Evolutionary conservation across 345 rosid genomes (phyloP).

Genomic region (Salix suchowensis): DNA sequence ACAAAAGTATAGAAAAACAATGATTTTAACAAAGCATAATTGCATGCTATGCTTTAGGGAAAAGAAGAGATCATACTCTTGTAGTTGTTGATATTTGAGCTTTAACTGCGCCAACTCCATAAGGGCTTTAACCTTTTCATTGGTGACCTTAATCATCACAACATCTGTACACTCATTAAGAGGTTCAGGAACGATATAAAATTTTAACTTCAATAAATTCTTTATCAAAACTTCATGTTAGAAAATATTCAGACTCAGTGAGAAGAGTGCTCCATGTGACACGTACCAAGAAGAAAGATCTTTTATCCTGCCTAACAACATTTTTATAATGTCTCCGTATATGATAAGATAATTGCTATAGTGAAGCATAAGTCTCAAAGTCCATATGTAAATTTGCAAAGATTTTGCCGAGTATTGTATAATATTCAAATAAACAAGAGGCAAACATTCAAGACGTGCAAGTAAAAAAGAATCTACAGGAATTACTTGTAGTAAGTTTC

Average conservation of each 20-base stretch:
- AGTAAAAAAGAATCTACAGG: constrained; percentile 2
- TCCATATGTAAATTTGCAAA: background rate
- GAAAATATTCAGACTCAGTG: background rate
- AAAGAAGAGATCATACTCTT: constrained; percentile 48
- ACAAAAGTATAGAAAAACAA: background rate
- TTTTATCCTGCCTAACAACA: background rate
- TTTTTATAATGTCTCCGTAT: background rate
- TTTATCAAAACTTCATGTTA: background rate
- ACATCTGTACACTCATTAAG: background rate
- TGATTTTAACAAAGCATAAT: background rate
- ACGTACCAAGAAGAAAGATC: background rate
- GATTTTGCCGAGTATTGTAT: background rate
- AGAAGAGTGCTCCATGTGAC: background rate
- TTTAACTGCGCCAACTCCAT: constrained; percentile 80
- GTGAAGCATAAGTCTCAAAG: background rate
- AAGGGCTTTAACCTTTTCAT: constrained; percentile 93
- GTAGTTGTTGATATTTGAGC: constrained; percentile 60
- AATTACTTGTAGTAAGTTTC: constrained; percentile 77
- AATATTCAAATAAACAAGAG: background rate
- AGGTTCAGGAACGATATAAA: background rate
- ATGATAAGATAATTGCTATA: background rate
- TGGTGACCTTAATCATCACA: constrained; percentile 59
- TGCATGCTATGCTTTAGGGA: background rate
- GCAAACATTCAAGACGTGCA: background rate
- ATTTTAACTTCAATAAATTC: background rate